These are phyloP conservation scores for Arthroderma sp. DNA, from an alignment of 2,329 filamentous ascomycete species.

Conservation along the genomic window DNA sequence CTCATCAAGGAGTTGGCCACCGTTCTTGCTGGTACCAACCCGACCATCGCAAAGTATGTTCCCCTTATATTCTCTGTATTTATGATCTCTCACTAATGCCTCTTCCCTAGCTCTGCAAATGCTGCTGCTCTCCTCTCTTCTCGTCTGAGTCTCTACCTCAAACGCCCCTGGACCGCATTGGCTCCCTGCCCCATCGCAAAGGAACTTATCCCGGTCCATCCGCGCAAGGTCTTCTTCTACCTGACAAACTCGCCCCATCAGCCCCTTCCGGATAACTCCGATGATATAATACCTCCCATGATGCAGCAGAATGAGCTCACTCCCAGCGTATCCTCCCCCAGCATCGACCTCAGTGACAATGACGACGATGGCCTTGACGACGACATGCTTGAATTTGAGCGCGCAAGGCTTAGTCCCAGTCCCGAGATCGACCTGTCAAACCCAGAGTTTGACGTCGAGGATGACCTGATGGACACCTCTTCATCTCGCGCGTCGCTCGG, in stretches of 20 bases:
- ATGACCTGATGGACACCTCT: conserved; percentile 22
- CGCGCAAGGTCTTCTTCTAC: conserved; percentile 91
- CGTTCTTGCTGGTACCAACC: conserved; percentile 61
- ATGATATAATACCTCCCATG: conserved; percentile 36
- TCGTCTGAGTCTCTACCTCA: conserved; percentile 75
- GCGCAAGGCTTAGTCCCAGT: conserved; percentile 65
- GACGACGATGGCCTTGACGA: conserved; percentile 60
- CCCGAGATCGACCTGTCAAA: conserved; percentile 87
- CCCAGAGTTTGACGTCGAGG: conserved; percentile 65
- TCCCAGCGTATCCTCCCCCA: conserved; percentile 62
- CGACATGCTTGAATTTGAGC: conserved; percentile 53
- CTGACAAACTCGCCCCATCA: conserved; percentile 78
- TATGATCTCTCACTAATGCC: conserved; percentile 15
- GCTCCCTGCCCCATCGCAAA: conserved; percentile 82
- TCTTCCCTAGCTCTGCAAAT: conserved; percentile 66
- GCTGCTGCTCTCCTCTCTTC: conserved; percentile 92
- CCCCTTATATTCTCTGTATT: conserved; percentile 4
- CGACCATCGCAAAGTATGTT: conserved; percentile 82
- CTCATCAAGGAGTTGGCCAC: conserved; percentile 85
- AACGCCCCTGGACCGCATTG: conserved; percentile 67
- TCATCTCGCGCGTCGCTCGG: conserved; percentile 2
- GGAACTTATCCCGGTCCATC: conserved; percentile 82
- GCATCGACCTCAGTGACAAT: conserved; percentile 34
- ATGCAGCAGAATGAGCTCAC: conserved; percentile 56
- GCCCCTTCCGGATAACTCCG: conserved; percentile 56